phyloP scores from a whole-genome alignment of 257 asterid species.

The Cordia subcordata region DNA sequence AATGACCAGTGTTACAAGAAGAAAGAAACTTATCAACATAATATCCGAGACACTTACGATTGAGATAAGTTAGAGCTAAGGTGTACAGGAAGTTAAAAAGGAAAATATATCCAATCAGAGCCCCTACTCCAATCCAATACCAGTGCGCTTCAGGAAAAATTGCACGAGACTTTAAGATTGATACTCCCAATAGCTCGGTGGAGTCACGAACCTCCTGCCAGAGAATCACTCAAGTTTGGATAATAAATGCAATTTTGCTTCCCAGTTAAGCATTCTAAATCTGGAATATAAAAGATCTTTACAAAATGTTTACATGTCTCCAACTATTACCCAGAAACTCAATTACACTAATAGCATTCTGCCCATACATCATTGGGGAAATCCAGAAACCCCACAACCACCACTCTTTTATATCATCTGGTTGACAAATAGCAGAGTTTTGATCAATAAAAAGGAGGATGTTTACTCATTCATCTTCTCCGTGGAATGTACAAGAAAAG shows the following conservation, averaged over 20 bases:
- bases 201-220: conserved; percentile 24
- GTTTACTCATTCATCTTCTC: no score
- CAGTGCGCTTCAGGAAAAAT: conserved; percentile 35
- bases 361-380: conserved; percentile 29
- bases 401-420: conserved; percentile 20
- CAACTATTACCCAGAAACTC: conserved; percentile 30
- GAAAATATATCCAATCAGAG: conserved; percentile 28
- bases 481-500: no score
- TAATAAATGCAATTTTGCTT: background rate
- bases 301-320: conserved; percentile 16
- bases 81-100: conserved; percentile 28
- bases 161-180: conserved; percentile 27
- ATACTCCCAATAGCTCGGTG: conserved; percentile 24
- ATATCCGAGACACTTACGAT: conserved; percentile 46
- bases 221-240: background rate
- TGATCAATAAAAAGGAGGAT: background rate
- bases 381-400: conserved; percentile 31
- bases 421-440: background rate
- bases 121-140: conserved; percentile 52
- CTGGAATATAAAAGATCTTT: background rate
- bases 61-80: conserved; percentile 44
- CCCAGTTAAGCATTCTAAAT: background rate
- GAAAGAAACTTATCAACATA: background rate
- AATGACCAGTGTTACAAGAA: background rate
- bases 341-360: conserved; percentile 25